Evolutionary conservation across 1,139 yeast species (phyloP).

Genomic region (Insectozyma bohioensis): DNA sequence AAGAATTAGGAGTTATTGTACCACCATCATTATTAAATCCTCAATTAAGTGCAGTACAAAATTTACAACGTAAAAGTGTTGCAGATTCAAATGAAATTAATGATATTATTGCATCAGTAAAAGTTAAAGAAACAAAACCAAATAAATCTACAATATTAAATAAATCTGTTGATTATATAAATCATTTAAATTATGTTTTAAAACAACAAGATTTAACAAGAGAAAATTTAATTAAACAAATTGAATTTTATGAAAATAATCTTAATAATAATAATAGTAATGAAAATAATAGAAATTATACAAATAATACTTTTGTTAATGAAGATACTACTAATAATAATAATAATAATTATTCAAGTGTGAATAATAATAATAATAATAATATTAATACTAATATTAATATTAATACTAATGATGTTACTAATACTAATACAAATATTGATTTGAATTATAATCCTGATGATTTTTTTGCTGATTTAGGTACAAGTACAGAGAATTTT

Average conservation of each 20-base stretch:
- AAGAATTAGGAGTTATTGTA: conserved; percentile 67
- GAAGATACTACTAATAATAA: no score
- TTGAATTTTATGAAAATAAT: conserved; percentile 11
- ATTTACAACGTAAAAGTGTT: conserved; percentile 38
- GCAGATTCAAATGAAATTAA: conserved; percentile 34
- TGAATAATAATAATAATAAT: no score
- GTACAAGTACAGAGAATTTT: conserved; percentile 9
- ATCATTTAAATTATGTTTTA: conserved; percentile 49
- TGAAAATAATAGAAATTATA: no score
- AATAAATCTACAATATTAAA: conserved; percentile 69
- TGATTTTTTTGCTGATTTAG: conserved; percentile 11
- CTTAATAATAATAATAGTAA: background rate
- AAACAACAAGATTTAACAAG: conserved; percentile 28
- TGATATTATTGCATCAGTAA: conserved; percentile 38
- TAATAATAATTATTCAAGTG: no score
- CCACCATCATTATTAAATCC: conserved; percentile 68
- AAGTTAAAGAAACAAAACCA: conserved; percentile 66
- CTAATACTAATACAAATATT: background rate
- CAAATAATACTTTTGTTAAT: no score
- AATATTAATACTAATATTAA: no score
- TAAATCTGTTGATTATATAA: conserved; percentile 68
- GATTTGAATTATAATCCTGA: conserved; percentile 9
- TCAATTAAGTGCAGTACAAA: conserved; percentile 47
- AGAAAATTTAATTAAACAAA: conserved; percentile 7
- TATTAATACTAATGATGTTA: conserved; percentile 1